phyloP scores from a whole-genome alignment of 75 land plant species.

The Pinus albicaulis region DNA sequence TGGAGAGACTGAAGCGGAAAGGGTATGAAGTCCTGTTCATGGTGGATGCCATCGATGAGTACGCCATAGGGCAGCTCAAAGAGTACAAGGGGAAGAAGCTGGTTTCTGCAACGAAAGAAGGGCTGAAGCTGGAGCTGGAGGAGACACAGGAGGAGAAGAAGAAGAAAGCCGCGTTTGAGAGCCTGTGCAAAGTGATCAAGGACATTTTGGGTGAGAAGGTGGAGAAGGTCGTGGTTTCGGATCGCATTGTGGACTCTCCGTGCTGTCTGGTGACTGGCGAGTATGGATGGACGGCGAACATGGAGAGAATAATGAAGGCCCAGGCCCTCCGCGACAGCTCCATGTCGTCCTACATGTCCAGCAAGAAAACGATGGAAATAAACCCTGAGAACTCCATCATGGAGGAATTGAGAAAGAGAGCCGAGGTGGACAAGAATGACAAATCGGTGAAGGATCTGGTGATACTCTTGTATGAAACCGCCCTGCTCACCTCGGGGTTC shows the following conservation, averaged over 20 bases:
- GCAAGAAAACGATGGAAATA: slow-evolving; percentile 81
- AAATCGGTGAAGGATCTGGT: slow-evolving; percentile 83
- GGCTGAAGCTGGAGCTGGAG: slow-evolving; percentile 63
- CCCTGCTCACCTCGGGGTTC: slow-evolving; percentile 83
- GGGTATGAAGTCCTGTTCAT: slow-evolving; percentile 78
- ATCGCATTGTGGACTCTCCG: slow-evolving; percentile 73
- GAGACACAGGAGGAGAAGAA: slow-evolving; percentile 79
- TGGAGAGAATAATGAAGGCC: slow-evolving; percentile 68
- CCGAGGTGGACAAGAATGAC: slow-evolving; percentile 74
- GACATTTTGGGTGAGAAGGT: slow-evolving; percentile 71
- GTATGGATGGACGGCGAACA: slow-evolving; percentile 85
- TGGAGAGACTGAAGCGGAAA: slow-evolving; percentile 73
- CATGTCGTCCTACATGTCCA: slow-evolving; percentile 62
- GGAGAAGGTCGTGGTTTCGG: slow-evolving; percentile 69
- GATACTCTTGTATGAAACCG: slow-evolving; percentile 77
- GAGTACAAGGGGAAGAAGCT: slow-evolving; percentile 81
- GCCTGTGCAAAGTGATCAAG: slow-evolving; percentile 72
- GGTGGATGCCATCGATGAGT: slow-evolving; percentile 89
- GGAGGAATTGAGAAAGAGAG: slow-evolving; percentile 77
- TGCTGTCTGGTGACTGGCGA: slow-evolving; percentile 80
- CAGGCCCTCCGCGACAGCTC: slow-evolving; percentile 66
- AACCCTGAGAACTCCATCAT: slow-evolving; percentile 74
- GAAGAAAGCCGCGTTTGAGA: slow-evolving; percentile 58
- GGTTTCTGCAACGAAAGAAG: slow-evolving; percentile 67
- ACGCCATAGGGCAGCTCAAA: slow-evolving; percentile 66